A percentile compares a stretch with the other conserved stretches of the same genome.
Evolutionary conservation across 2,329 filamentous ascomycete genomes (phyloP).

Genomic region (Calonectria multiphialidica): DNA sequence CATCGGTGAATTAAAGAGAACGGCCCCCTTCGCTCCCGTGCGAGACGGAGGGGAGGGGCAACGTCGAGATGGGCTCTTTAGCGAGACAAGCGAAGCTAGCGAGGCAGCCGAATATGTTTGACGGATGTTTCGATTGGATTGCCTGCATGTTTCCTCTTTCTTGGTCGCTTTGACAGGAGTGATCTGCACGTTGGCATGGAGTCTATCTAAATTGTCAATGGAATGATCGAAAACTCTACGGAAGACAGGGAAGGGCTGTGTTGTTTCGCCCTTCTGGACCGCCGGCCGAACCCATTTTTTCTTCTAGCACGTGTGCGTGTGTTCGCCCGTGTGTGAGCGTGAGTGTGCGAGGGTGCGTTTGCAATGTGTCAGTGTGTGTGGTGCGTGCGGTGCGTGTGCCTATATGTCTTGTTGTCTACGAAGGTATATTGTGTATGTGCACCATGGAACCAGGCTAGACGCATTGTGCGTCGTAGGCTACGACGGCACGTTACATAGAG

Average conservation of each 20-base stretch:
- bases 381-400: background rate
- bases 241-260: background rate
- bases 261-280: background rate
- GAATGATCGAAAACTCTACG: slow-evolving; percentile 7
- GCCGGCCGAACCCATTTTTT: background rate
- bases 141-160: background rate
- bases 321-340: background rate
- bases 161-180: slow-evolving; percentile 11
- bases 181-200: slow-evolving; percentile 4
- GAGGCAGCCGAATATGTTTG: slow-evolving; percentile 4
- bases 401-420: background rate
- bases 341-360: background rate
- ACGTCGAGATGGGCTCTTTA: background rate
- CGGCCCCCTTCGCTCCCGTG: background rate
- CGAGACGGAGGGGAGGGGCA: background rate
- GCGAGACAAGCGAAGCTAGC: slow-evolving; percentile 6
- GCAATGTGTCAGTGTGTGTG: background rate
- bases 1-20: background rate
- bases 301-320: background rate
- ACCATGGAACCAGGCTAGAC: background rate
- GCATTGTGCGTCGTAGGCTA: background rate
- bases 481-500: background rate
- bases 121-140: slow-evolving; percentile 14
- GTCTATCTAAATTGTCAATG: background rate
- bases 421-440: background rate